These are phyloP conservation scores for Dictyostelium brefeldianum DNA, from an alignment of 78 protist species.

Conservation along the genomic window DNA sequence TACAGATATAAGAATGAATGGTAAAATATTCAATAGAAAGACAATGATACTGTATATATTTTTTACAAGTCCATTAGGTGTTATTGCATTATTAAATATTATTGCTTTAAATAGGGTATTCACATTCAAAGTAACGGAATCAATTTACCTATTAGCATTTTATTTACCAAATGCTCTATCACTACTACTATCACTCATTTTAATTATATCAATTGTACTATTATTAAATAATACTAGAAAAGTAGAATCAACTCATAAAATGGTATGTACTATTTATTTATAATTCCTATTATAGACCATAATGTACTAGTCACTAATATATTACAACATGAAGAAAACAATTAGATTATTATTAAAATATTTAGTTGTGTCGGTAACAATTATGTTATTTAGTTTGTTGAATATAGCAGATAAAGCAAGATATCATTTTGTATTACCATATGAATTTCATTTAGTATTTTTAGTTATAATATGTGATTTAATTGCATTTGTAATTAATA, in stretches of 20 bases:
- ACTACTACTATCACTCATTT: background rate
- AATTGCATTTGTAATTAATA: constrained; percentile 24
- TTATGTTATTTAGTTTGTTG: constrained; percentile 12
- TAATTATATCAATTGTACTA: background rate
- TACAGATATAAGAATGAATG: constrained; percentile 25
- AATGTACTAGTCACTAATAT: no score
- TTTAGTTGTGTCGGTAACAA: background rate
- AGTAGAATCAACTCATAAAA: background rate
- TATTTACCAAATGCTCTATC: constrained; percentile 17
- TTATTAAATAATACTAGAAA: constrained; percentile 25
- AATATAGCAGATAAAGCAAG: constrained; percentile 11
- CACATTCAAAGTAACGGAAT: constrained; percentile 1
- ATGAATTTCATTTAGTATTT: constrained; percentile 20
- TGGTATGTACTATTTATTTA: background rate
- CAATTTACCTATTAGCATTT: constrained; percentile 11
- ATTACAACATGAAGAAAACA: background rate
- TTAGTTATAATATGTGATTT: constrained; percentile 1
- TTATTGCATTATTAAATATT: constrained; percentile 9
- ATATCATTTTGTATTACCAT: constrained; percentile 20
- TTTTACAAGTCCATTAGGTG: constrained; percentile 18
- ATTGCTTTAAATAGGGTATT: constrained; percentile 14
- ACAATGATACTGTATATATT: background rate
- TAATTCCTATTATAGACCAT: no score
- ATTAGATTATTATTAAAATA: constrained; percentile 7
- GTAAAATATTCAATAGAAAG: constrained; percentile 3